A percentile compares a stretch with the other conserved stretches of the same genome.
Conservation (phyloP, 129 eudicot species). For the Kitagawia praeruptora region DNA sequence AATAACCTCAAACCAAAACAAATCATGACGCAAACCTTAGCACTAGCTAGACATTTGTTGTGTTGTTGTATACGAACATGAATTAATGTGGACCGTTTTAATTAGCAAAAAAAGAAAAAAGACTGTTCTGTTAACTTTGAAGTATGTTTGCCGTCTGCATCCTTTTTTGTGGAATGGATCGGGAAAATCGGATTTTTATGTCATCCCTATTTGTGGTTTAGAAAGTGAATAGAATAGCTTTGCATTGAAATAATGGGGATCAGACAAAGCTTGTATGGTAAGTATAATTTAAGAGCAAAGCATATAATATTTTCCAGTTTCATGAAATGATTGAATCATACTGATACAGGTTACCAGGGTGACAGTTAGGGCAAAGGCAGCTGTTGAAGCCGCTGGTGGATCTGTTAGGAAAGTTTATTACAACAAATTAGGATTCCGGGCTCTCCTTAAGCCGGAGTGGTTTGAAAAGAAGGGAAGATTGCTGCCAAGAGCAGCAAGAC, state of each 20-base stretch:
- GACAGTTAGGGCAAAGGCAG: slow-evolving; percentile 83
- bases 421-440: slow-evolving; percentile 73
- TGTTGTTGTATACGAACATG: not conserved
- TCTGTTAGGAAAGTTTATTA: slow-evolving; percentile 86
- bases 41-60: not conserved
- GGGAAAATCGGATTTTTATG: no score
- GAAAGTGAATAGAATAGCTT: not conserved
- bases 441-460: slow-evolving; percentile 89
- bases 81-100: no score
- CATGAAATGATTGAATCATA: not conserved
- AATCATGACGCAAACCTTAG: no score
- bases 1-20: no score
- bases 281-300: not conserved
- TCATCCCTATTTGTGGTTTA: not conserved
- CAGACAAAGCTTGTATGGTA: not conserved
- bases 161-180: no score
- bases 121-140: not conserved
- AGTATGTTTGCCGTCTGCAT: no score
- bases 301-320: not conserved
- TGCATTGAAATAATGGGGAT: not conserved
- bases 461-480: slow-evolving; percentile 89
- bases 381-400: slow-evolving; percentile 94
- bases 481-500: slow-evolving; percentile 82
- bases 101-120: not conserved
- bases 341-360: slow-evolving; percentile 71